Evolutionary conservation across 495 filamentous ascomycete species (phyloP).

Genomic region (Podospora sp.): DNA sequence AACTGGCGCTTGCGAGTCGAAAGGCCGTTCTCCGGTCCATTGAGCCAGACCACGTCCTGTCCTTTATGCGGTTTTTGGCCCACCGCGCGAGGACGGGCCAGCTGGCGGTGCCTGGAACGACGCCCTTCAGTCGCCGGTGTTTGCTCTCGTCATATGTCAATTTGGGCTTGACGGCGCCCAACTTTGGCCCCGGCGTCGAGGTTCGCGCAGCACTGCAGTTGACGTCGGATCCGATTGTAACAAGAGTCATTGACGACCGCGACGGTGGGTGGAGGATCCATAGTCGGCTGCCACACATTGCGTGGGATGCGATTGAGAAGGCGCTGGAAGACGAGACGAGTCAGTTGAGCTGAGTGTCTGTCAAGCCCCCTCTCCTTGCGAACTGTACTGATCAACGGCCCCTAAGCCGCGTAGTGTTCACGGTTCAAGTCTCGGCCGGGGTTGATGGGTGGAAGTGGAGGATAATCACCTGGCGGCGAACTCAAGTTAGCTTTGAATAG

Average conservation of each 20-base stretch:
- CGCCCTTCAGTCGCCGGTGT: background rate
- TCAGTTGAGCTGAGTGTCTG: background rate
- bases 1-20: background rate
- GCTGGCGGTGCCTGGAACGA: conserved; percentile 1
- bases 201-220: conserved; percentile 3
- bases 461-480: conserved; percentile 3
- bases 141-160: conserved; percentile 6
- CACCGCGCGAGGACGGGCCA: conserved; percentile 3
- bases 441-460: conserved; percentile 7
- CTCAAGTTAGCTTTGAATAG: background rate
- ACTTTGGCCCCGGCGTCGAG: background rate
- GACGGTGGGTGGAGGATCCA: conserved; percentile 8
- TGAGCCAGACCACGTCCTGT: background rate
- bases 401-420: conserved; percentile 12
- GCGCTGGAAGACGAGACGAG: background rate
- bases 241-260: conserved; percentile 2
- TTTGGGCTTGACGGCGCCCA: background rate
- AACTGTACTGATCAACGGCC: background rate
- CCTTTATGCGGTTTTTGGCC: background rate
- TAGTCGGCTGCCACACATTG: background rate
- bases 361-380: background rate
- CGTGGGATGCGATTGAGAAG: conserved; percentile 5
- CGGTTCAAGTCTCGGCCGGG: conserved; percentile 19
- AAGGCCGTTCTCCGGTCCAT: background rate
- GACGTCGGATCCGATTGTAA: conserved; percentile 8